These are phyloP conservation scores for Calonectria hawksworthii DNA, from an alignment of 2,329 filamentous ascomycete genomes.

Conservation along the genomic window DNA sequence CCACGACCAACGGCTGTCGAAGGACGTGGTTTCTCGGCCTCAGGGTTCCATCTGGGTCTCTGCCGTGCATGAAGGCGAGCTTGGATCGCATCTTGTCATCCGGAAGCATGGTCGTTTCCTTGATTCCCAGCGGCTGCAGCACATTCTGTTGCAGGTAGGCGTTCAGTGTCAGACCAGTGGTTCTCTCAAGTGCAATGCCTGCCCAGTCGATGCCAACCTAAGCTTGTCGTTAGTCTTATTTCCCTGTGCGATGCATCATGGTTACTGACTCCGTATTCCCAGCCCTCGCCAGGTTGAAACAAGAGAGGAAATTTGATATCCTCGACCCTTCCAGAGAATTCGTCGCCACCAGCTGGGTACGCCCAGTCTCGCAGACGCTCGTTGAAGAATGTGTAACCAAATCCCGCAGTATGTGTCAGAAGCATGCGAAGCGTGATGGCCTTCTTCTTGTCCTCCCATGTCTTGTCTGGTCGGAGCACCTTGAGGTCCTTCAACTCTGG, in stretches of 20 bases:
- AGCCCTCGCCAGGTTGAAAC: conserved; percentile 73
- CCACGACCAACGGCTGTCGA: conserved; percentile 58
- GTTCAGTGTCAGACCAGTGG: conserved; percentile 58
- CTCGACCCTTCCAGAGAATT: conserved; percentile 67
- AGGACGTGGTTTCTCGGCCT: conserved; percentile 63
- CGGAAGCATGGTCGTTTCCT: conserved; percentile 70
- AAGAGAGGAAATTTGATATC: conserved; percentile 69
- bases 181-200: conserved; percentile 62
- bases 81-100: conserved; percentile 65
- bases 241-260: neutral
- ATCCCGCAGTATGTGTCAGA: conserved; percentile 68
- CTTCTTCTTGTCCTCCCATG: conserved; percentile 59
- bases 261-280: conserved; percentile 70
- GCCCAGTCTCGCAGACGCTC: conserved; percentile 61
- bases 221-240: neutral
- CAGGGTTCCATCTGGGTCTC: conserved; percentile 59
- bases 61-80: conserved; percentile 70
- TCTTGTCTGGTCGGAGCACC: conserved; percentile 56
- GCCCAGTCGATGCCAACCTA: conserved; percentile 69
- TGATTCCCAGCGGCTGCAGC: conserved; percentile 61
- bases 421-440: conserved; percentile 71
- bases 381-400: conserved; percentile 70
- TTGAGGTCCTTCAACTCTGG: conserved; percentile 64
- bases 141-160: conserved; percentile 64
- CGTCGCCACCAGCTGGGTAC: conserved; percentile 66